Evolutionary conservation across 2,329 filamentous ascomycete genomes (phyloP), one percentile per base, ranked within the genome.

Genomic region (Aspergillus aculeatinus): DNA sequence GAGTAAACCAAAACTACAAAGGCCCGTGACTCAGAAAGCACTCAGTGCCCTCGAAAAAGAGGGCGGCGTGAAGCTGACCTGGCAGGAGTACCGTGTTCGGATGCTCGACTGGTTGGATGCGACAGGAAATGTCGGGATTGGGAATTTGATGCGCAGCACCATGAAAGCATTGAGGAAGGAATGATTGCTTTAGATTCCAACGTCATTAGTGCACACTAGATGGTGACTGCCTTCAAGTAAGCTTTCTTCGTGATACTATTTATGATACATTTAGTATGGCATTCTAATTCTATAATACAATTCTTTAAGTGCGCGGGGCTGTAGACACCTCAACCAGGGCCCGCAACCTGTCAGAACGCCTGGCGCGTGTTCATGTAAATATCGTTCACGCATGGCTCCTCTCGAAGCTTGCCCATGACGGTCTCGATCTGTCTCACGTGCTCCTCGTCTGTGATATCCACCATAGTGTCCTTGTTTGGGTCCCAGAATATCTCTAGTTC

Each of bases 401-500:
- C 90, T 60, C 87, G 83, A 47, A 82, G 61, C 25, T 65, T 61
- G 63, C 72, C 71, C 14, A 88, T 61, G 55, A 96, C 83, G 4
- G 83, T 79, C 48, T 81, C 80, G 29, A 97, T 79, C 19, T 80
- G 78, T 53, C 83, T 78, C 0, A 83, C 81, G 1, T 84, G 81
- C 12, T 83, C 80, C 14, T 82, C 78, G 16, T 84, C 82, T 60
- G 88, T 83, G 44, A 93, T 68, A 7, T 80, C 79, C 19, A 90
- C 85, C 72, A 85, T 85, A 0, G 90, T 93, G 63, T 96, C 92
- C 68, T 89, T 86, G 61, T 94, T 95, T 0, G 92, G 85, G 60
- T 89, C 85, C 88, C 91, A 97, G 48, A 96, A 83, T 55, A 97
- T 94, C 58, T 96, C 91, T 19, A 87, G 87, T 66, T 86, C 88